phyloP scores from a whole-genome alignment of 2,329 filamentous ascomycete species.

The Trichoderma brevicompactum region DNA sequence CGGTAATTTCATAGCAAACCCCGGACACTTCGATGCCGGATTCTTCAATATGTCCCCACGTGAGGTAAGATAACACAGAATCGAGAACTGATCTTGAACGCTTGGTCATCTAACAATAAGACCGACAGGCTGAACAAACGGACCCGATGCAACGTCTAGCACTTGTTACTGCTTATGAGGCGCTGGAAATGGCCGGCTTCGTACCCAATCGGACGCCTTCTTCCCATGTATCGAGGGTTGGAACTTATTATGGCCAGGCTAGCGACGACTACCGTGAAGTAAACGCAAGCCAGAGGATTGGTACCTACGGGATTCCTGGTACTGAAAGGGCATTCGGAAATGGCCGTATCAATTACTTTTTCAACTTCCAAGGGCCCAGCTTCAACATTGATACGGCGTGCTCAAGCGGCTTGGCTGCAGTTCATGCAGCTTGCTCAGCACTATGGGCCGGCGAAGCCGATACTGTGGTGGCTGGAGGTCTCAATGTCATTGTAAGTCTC shows the following conservation, averaged over 20 bases:
- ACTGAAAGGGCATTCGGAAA: conserved; percentile 55
- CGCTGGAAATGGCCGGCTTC: conserved; percentile 61
- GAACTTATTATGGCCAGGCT: conserved; percentile 76
- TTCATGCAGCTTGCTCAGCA: conserved; percentile 47
- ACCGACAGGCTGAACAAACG: conserved; percentile 61
- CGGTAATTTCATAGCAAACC: conserved; percentile 71
- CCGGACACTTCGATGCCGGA: conserved; percentile 72
- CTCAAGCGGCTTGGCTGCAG: conserved; percentile 73
- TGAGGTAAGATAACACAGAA: conserved; percentile 47
- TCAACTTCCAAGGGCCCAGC: conserved; percentile 75
- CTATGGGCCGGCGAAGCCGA: conserved; percentile 71
- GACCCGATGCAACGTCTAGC: conserved; percentile 78
- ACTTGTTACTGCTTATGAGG: conserved; percentile 77
- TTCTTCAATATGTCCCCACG: conserved; percentile 87
- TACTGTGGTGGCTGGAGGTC: conserved; percentile 77
- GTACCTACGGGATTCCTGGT: conserved; percentile 59
- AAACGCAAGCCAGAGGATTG: conserved; percentile 70
- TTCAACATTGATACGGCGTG: conserved; percentile 77
- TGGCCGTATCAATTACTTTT: conserved; percentile 75
- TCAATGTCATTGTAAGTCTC: conserved; percentile 60
- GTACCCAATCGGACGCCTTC: conserved; percentile 43
- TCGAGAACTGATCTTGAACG: not conserved
- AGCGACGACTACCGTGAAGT: conserved; percentile 81
- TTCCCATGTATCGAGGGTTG: conserved; percentile 61
- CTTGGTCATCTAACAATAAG: not conserved